phyloP scores from a whole-genome alignment of 257 asterid genomes.

The Leptodermis oblonga region DNA sequence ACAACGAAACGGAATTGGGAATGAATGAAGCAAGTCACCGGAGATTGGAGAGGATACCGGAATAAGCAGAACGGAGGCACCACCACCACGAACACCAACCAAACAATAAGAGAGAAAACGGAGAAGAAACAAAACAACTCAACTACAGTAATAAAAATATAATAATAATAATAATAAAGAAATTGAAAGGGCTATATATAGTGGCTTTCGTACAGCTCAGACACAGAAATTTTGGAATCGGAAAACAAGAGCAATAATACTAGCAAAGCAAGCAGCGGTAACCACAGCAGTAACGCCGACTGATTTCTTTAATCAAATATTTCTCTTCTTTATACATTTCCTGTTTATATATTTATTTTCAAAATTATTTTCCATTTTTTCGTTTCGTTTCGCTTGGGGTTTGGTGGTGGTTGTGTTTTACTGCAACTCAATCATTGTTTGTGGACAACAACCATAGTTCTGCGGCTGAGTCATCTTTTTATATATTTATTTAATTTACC shows the following conservation, averaged over 20 bases:
- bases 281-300: no score
- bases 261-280: no score
- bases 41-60: conserved; percentile 1
- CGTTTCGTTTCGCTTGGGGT: no score
- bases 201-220: neutral
- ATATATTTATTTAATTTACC: neutral
- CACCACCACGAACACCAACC: neutral
- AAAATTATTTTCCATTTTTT: neutral
- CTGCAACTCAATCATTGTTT: conserved; percentile 8
- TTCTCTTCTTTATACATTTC: neutral
- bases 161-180: neutral
- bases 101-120: no score
- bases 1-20: no score
- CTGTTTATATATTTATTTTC: neutral
- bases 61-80: neutral
- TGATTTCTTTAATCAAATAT: no score
- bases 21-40: no score
- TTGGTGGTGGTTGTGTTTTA: conserved; percentile 4
- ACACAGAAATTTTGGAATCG: conserved; percentile 7
- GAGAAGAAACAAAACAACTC: neutral
- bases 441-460: conserved; percentile 1
- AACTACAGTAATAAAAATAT: no score
- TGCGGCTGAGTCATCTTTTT: conserved; percentile 9
- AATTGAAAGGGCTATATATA: neutral
- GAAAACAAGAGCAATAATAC: no score